Base-by-base conservation (phyloP, 306 rosid genomes). In the Castanospermum australe region DNA sequence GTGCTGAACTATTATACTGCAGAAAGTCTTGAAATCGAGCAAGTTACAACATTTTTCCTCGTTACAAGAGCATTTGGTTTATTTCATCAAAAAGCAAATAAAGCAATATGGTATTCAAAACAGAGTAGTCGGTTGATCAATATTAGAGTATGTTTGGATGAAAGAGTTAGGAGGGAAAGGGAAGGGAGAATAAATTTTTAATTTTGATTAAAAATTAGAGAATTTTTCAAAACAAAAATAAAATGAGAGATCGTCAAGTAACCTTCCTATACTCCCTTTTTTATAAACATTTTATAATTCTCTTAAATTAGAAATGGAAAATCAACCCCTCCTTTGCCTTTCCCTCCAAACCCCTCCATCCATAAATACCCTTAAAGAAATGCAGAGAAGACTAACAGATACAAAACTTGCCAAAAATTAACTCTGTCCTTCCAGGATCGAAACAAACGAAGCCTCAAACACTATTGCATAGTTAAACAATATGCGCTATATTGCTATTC, bases 401-500 rank as follows among this genome's bases (percentile, higher is more conserved):
- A n/a, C 22, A 2, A 14, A 5, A 60, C 12, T 52, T 63, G 42
- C 35, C 0, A 63, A 80, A 59, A 28, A 4, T 41, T 35, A 71
- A 44, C 44, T 14, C 4, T 47, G 14, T 67, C 18, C 68, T 47
- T 62, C 36, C 71, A 38, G 9, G 54, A 80, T 56, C 20, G 67
- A 59, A 76, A 66, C 28, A 59, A 81, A 52, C 21, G 15, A 73
- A 73, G 62, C 67, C 33, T 67, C 36, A 73, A 38, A 66, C 20
- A 71, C 50, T 28, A 62, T 57, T 41, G 21, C 39, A 73, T n/a
- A 62, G 59, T 62, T 10, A 28, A 78, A 25, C 71, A 44, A 73
- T 10, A 81, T 59, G 67, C 50, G 14, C n/a, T n/a, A n/a, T n/a
- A n/a, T n/a, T n/a, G n/a, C 14, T 66, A 70, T 72, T 51, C 76